Evolutionary conservation across 306 rosid species (phyloP).

Genomic region (Casuarina cunninghamiana): DNA sequence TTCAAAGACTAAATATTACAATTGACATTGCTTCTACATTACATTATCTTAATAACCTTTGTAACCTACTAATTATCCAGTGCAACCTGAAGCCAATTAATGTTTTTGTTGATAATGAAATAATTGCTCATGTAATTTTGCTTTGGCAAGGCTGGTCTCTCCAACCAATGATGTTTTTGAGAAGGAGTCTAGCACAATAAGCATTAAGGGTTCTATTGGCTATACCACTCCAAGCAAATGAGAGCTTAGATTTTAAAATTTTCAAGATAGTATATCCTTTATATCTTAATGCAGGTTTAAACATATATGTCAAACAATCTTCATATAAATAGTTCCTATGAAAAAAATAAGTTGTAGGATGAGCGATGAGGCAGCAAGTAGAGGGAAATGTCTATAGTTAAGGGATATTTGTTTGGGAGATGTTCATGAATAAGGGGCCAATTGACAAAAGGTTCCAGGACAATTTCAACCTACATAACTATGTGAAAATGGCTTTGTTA

Average conservation of each 20-base stretch:
- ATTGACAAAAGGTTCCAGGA: no score
- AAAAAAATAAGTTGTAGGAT: slow-evolving; percentile 10
- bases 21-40: slow-evolving; percentile 21
- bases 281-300: no score
- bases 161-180: no score
- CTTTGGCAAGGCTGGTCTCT: no score
- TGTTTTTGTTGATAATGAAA: slow-evolving; percentile 18
- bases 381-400: slow-evolving; percentile 37
- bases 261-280: no score
- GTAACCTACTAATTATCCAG: slow-evolving; percentile 9
- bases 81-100: slow-evolving; percentile 27
- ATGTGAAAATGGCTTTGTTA: slow-evolving; percentile 20
- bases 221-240: slow-evolving; percentile 26
- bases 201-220: slow-evolving; percentile 19
- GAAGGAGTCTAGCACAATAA: slow-evolving; percentile 22
- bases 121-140: slow-evolving; percentile 18
- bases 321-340: neutral
- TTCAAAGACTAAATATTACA: slow-evolving; percentile 28
- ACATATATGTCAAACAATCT: neutral
- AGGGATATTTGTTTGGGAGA: slow-evolving; percentile 42
- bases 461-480: slow-evolving; percentile 25
- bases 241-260: no score
- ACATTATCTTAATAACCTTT: slow-evolving; percentile 19
- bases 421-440: slow-evolving; percentile 32
- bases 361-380: slow-evolving; percentile 11